Conservation (phyloP, 192 early-diverging fungal genomes). For the Rhizophagus sp. region DNA sequence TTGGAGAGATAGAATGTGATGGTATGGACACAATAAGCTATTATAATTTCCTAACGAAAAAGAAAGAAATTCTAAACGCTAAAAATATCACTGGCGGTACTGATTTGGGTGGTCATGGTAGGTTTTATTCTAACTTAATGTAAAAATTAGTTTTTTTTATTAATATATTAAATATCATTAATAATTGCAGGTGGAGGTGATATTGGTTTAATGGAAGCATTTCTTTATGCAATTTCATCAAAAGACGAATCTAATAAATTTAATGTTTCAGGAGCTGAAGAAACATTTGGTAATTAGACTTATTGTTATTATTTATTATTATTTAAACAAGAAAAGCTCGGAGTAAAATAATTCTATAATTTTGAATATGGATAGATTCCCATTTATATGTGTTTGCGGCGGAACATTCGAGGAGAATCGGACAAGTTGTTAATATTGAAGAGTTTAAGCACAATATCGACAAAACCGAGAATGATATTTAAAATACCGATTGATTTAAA, state of each 20-base stretch:
- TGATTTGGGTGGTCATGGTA: constrained; percentile 19
- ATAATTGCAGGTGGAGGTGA: constrained; percentile 27
- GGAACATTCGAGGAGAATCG: constrained; percentile 30
- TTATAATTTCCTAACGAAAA: constrained; percentile 19
- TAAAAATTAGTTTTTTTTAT: not conserved
- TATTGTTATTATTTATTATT: not conserved
- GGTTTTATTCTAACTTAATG: not conserved
- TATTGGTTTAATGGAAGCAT: constrained; percentile 17
- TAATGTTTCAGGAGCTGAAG: not conserved
- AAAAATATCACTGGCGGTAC: not conserved
- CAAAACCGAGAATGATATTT: not conserved
- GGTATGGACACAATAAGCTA: constrained; percentile 6
- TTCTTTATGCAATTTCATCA: constrained; percentile 12
- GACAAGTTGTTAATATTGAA: constrained; percentile 23
- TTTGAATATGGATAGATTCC: constrained; percentile 10
- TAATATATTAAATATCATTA: not conserved
- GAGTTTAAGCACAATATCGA: not conserved
- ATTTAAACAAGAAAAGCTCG: not conserved
- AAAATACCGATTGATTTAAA: not conserved
- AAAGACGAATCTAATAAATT: not conserved
- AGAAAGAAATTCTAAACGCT: constrained; percentile 7
- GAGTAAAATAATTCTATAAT: too few relatives aligned
- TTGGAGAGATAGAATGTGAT: constrained; percentile 23
- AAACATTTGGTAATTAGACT: constrained; percentile 12
- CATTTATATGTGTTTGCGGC: constrained; percentile 39